phyloP scores from a whole-genome alignment of 768 basidiomycete genomes.

The Rhodotorula paludigena region DNA sequence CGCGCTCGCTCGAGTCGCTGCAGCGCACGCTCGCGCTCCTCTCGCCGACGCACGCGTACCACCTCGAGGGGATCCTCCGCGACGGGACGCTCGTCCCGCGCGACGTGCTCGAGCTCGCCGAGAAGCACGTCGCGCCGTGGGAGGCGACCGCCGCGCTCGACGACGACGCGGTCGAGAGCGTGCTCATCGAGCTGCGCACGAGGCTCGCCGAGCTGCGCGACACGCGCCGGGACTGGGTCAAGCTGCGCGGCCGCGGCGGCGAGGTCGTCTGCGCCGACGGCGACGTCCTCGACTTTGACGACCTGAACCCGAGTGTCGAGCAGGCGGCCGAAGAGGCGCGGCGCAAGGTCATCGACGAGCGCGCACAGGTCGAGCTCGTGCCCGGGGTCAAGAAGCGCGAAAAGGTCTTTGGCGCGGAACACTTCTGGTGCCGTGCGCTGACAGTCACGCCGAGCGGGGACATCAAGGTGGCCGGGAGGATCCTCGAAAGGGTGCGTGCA shows the following conservation, averaged over 20 bases:
- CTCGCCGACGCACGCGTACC: constrained; percentile 8
- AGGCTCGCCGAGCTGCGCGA: constrained; percentile 8
- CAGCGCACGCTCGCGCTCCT: background rate
- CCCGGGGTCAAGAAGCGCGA: background rate
- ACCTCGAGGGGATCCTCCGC: constrained; percentile 17
- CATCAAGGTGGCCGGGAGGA: constrained; percentile 5
- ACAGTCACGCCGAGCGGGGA: constrained; percentile 15
- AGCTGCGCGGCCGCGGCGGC: background rate
- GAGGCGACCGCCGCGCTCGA: background rate
- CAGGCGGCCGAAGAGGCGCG: background rate
- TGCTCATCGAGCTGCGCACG: constrained; percentile 24
- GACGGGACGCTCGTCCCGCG: constrained; percentile 7
- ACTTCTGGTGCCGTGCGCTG: constrained; percentile 11
- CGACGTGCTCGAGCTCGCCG: constrained; percentile 1
- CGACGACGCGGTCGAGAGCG: constrained; percentile 3
- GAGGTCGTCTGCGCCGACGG: background rate
- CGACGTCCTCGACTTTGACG: no score
- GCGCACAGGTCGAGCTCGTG: background rate
- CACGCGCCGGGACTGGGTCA: background rate
- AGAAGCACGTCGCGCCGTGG: background rate
- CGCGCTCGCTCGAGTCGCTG: background rate
- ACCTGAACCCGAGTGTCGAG: background rate
- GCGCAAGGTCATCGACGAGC: background rate
- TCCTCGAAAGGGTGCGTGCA: constrained; percentile 14
- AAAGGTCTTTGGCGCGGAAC: background rate